Evolutionary conservation across 1,284 basidiomycete species (phyloP).

Genomic region (Apiotrichum laibachii): DNA sequence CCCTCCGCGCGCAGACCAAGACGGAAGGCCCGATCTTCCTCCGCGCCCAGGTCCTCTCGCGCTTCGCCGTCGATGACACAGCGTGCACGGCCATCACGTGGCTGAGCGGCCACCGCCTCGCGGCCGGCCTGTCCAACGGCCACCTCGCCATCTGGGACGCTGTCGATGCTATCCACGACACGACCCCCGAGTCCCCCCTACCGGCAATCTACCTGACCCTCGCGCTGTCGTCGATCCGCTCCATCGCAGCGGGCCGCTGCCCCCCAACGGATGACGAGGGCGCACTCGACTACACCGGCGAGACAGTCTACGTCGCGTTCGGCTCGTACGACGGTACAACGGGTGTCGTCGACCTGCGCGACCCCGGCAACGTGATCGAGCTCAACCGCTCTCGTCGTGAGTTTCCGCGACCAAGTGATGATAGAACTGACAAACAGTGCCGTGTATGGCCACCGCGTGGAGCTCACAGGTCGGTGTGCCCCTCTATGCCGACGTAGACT

Average conservation of each 20-base stretch:
- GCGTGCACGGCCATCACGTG: constrained; percentile 74
- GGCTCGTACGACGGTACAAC: constrained; percentile 35
- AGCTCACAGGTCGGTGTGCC: constrained; percentile 33
- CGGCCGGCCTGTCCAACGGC: constrained; percentile 79
- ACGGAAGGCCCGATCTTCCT: constrained; percentile 25
- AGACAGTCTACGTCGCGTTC: constrained; percentile 30
- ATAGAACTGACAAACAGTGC: constrained; percentile 24
- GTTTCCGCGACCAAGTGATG: constrained; percentile 3
- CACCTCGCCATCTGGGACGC: constrained; percentile 70
- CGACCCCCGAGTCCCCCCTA: constrained; percentile 14
- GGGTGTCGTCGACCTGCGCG: constrained; percentile 36
- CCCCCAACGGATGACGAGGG: constrained; percentile 28
- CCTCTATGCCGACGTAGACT: constrained; percentile 42
- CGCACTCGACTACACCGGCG: constrained; percentile 24
- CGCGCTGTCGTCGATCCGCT: constrained; percentile 27
- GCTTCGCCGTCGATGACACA: constrained; percentile 69
- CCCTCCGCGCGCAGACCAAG: constrained; percentile 16
- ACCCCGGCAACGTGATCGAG: constrained; percentile 25
- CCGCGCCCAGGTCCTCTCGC: constrained; percentile 60
- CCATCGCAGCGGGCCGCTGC: constrained; percentile 26
- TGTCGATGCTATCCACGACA: constrained; percentile 50
- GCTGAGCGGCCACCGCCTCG: constrained; percentile 75
- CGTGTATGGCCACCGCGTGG: constrained; percentile 37
- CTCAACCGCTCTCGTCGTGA: constrained; percentile 34
- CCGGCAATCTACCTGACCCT: constrained; percentile 32